Percentiles rank a stretch among this genome's conserved stretches.
These are phyloP conservation scores for Ascochyta koolunga DNA, from an alignment of 2,329 filamentous ascomycete genomes.

Conservation along the genomic window DNA sequence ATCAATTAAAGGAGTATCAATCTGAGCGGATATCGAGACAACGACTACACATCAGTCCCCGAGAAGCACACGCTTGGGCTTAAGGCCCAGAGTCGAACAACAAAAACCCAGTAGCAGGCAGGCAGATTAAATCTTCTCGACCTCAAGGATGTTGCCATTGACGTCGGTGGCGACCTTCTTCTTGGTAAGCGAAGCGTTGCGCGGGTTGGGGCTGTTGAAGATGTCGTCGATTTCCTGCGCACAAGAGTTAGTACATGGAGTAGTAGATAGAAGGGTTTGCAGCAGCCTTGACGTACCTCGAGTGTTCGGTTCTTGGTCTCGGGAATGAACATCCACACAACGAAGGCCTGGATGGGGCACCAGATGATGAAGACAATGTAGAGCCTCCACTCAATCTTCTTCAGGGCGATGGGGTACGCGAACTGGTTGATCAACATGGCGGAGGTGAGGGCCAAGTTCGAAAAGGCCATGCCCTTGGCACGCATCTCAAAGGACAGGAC, in stretches of 20 bases:
- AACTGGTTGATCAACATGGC: slow-evolving; percentile 40
- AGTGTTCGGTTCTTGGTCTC: slow-evolving; percentile 39
- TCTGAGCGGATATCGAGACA: neutral
- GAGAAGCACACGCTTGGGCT: neutral
- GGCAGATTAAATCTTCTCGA: slow-evolving; percentile 33
- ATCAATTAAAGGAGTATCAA: neutral
- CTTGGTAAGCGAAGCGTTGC: slow-evolving; percentile 31
- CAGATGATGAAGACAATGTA: slow-evolving; percentile 36
- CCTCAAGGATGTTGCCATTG: slow-evolving; percentile 28
- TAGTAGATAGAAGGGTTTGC: neutral
- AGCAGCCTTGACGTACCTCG: slow-evolving; percentile 5
- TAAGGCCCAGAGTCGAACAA: neutral
- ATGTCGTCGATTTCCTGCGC: slow-evolving; percentile 30
- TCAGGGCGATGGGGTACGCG: slow-evolving; percentile 34
- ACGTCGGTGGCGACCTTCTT: slow-evolving; percentile 31
- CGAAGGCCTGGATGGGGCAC: slow-evolving; percentile 25
- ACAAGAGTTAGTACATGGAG: too few relatives aligned
- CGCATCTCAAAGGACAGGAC: slow-evolving; percentile 55
- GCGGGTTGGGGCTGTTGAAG: slow-evolving; percentile 30
- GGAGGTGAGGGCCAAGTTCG: slow-evolving; percentile 46
- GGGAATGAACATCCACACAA: slow-evolving; percentile 31
- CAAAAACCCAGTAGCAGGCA: neutral
- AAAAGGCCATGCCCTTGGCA: slow-evolving; percentile 58
- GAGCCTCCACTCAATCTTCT: slow-evolving; percentile 30
- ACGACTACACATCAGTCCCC: neutral